phyloP scores from a whole-genome alignment of 805 yeast genomes.

The Saturnispora diversa region DNA sequence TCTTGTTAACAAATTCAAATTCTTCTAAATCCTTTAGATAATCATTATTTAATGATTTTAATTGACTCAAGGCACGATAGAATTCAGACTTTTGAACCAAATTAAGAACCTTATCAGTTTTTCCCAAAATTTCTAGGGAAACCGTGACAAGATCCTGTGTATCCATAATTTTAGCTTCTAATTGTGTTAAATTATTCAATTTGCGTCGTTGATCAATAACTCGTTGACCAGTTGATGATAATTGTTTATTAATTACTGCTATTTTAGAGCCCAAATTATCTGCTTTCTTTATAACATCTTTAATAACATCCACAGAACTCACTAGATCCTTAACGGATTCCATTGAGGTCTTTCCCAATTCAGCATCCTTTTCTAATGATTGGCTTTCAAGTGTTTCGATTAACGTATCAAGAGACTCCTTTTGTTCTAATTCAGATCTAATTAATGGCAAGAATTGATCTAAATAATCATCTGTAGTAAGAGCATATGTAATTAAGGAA shows the following conservation, averaged over 20 bases:
- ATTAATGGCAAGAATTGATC: slow-evolving; percentile 76
- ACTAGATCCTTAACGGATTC: slow-evolving; percentile 49
- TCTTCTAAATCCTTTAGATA: slow-evolving; percentile 57
- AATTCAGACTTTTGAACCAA: slow-evolving; percentile 66
- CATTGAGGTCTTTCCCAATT: slow-evolving; percentile 54
- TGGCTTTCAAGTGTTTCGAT: slow-evolving; percentile 47
- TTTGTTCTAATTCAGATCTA: slow-evolving; percentile 47
- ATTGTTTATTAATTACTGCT: slow-evolving; percentile 44
- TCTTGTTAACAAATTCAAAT: slow-evolving; percentile 67
- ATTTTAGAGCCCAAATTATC: slow-evolving; percentile 49
- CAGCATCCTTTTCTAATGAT: slow-evolving; percentile 53
- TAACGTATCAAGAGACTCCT: slow-evolving; percentile 48
- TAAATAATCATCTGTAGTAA: slow-evolving; percentile 58
- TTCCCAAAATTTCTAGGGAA: slow-evolving; percentile 74
- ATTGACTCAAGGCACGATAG: slow-evolving; percentile 76
- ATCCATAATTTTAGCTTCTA: slow-evolving; percentile 59
- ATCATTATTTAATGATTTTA: slow-evolving; percentile 64
- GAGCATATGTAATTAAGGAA: slow-evolving; percentile 29
- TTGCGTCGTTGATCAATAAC: slow-evolving; percentile 55
- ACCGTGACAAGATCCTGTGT: slow-evolving; percentile 60
- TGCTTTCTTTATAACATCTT: slow-evolving; percentile 51
- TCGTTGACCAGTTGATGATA: slow-evolving; percentile 58
- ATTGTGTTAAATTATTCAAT: slow-evolving; percentile 52
- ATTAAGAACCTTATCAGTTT: slow-evolving; percentile 79
- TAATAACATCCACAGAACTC: slow-evolving; percentile 54